Evolutionary conservation across 176 grass and related monocot genomes (phyloP).

Genomic region (Saccharum officinarum): DNA sequence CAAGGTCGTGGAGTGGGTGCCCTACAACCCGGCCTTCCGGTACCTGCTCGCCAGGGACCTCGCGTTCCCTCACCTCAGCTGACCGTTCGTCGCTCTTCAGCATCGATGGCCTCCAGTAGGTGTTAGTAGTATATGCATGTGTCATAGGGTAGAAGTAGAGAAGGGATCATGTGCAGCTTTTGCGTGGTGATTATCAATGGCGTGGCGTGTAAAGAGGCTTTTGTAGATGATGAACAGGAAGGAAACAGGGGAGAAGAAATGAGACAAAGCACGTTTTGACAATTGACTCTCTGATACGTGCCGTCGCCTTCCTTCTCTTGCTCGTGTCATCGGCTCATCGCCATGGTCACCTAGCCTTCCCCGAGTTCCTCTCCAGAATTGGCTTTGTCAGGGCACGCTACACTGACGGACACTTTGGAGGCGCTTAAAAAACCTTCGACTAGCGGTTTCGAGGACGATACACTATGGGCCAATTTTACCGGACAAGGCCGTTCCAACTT

Average conservation of each 20-base stretch:
- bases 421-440: no score
- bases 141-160: conserved; percentile 16
- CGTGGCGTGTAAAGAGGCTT: conserved; percentile 19
- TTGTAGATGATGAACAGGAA: conserved; percentile 78
- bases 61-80: conserved; percentile 79
- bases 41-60: conserved; percentile 81
- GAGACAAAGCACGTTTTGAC: conserved; percentile 29
- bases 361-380: no score
- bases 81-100: neutral
- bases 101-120: no score
- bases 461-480: no score
- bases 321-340: no score
- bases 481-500: no score
- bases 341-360: no score
- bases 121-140: conserved; percentile 34
- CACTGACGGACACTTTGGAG: no score
- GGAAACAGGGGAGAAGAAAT: conserved; percentile 33
- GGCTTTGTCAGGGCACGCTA: no score
- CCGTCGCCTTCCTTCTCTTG: no score
- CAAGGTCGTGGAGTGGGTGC: conserved; percentile 89
- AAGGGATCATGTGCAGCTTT: conserved; percentile 31
- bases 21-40: conserved; percentile 75
- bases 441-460: no score
- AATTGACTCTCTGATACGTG: neutral
- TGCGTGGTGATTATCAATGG: neutral